A percentile compares a stretch with the other conserved stretches of the same genome.
phyloP scores from a whole-genome alignment of 306 rosid genomes.

The Malus asiatica region DNA sequence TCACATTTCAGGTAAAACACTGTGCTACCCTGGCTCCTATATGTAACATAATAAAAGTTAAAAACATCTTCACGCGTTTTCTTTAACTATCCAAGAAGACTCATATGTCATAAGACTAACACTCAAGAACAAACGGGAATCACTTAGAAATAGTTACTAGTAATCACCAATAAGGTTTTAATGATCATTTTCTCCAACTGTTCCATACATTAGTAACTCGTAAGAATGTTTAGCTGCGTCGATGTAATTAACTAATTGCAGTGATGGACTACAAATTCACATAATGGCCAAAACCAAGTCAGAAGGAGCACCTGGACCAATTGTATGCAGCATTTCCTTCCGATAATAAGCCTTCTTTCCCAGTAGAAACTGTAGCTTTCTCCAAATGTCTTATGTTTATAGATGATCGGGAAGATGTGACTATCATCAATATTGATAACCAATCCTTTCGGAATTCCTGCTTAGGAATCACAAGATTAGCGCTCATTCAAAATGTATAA shows the following conservation, averaged over 20 bases:
- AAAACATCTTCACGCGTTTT: background rate
- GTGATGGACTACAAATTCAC: background rate
- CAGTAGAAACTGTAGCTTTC: constrained; percentile 96
- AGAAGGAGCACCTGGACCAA: constrained; percentile 81
- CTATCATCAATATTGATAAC: constrained; percentile 83
- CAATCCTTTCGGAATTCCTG: constrained; percentile 94
- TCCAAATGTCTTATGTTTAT: constrained; percentile 96
- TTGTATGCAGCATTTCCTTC: constrained; percentile 96
- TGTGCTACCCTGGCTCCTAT: background rate
- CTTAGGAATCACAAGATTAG: constrained; percentile 1
- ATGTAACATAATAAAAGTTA: background rate
- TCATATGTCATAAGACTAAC: background rate
- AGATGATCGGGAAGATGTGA: constrained; percentile 89
- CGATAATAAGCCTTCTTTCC: constrained; percentile 89
- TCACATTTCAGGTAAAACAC: background rate
- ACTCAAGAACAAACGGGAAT: background rate
- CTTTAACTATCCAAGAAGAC: background rate
- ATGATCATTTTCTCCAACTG: background rate
- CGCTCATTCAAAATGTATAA: background rate
- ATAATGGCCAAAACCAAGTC: constrained; percentile 11
- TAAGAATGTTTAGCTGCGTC: background rate
- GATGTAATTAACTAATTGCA: background rate
- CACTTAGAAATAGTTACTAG: background rate
- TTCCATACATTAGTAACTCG: background rate
- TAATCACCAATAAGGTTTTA: background rate